Conservation (phyloP, 2,329 filamentous ascomycete species). For the Diaporthe amygdali region DNA sequence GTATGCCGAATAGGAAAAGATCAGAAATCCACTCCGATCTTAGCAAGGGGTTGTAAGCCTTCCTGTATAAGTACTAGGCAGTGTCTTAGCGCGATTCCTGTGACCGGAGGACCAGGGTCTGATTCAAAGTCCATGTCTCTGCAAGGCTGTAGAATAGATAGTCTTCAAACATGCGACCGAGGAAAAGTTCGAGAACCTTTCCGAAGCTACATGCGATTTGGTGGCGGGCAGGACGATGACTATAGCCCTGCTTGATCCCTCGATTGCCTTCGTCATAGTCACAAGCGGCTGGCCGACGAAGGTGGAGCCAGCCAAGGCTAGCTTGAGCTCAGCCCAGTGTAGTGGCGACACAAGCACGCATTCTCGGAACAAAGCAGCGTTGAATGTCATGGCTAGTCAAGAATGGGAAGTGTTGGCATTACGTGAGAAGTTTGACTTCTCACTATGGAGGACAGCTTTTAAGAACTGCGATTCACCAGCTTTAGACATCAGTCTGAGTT, state of each 20-base stretch:
- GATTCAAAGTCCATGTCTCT: background rate
- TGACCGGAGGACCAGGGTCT: too few species aligned
- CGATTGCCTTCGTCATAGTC: background rate
- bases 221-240: background rate
- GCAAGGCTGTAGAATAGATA: too few species aligned
- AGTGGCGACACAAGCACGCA: conserved; percentile 3
- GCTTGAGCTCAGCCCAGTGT: background rate
- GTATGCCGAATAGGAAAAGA: background rate
- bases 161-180: background rate
- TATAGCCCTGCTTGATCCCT: background rate
- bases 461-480: background rate
- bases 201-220: too few species aligned
- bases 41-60: background rate
- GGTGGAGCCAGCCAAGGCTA: background rate
- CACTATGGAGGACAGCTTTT: background rate
- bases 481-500: background rate
- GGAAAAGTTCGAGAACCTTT: background rate
- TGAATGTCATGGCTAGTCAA: background rate
- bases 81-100: background rate
- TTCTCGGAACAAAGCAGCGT: background rate
- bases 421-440: background rate
- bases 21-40: background rate
- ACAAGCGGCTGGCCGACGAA: background rate
- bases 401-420: background rate
- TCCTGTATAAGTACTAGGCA: background rate